phyloP scores from a whole-genome alignment of 129 eudicot genomes.

The Arctium lappa region DNA sequence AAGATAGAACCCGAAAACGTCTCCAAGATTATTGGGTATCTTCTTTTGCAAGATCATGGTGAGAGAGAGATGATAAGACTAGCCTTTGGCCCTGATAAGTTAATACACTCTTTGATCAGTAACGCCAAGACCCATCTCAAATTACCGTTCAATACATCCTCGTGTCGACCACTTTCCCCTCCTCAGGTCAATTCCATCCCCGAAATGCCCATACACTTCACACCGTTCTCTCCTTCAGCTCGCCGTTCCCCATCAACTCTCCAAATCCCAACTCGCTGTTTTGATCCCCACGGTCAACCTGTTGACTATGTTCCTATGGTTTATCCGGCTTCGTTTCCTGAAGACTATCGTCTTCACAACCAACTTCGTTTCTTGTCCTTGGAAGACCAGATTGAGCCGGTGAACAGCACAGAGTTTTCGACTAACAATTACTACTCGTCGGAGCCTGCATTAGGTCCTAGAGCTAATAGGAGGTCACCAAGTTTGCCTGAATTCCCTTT shows the following conservation, averaged over 20 bases:
- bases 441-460: constrained; percentile 46
- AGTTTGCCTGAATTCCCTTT: constrained; percentile 55
- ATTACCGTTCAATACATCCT: constrained; percentile 29
- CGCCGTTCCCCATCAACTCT: constrained; percentile 37
- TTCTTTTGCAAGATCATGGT: constrained; percentile 48
- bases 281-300: constrained; percentile 41
- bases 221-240: constrained; percentile 38
- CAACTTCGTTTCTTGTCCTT: constrained; percentile 43
- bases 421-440: constrained; percentile 27
- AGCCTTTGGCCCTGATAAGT: constrained; percentile 55
- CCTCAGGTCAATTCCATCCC: constrained; percentile 26
- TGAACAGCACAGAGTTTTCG: constrained; percentile 36
- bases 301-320: constrained; percentile 35
- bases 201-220: constrained; percentile 40
- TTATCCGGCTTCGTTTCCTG: constrained; percentile 33
- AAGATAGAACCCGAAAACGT: constrained; percentile 52
- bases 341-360: constrained; percentile 46
- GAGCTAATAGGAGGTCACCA: constrained; percentile 54
- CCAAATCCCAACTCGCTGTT: constrained; percentile 36
- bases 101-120: constrained; percentile 33
- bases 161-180: constrained; percentile 33
- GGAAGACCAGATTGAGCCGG: constrained; percentile 46
- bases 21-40: constrained; percentile 50
- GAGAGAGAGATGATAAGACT: constrained; percentile 53
- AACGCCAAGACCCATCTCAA: constrained; percentile 36